Conservation (phyloP, 2,329 filamentous ascomycete genomes). For the Talaromyces sp. region DNA sequence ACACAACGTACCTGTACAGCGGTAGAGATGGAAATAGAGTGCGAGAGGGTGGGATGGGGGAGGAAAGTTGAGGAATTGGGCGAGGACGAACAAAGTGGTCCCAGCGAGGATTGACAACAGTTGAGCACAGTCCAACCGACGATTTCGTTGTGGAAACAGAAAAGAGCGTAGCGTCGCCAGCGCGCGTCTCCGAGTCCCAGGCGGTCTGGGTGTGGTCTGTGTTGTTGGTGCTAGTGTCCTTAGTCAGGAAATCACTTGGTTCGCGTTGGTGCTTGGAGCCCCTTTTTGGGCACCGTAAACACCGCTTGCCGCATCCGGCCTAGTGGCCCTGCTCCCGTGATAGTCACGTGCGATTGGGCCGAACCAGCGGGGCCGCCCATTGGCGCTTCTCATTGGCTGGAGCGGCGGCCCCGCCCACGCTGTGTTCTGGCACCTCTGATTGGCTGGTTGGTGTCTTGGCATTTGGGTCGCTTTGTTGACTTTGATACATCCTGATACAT, state of each 20-base stretch:
- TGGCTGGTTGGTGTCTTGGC: not conserved
- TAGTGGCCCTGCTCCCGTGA: not conserved
- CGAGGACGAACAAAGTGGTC: conserved; percentile 5
- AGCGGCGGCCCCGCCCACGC: not conserved
- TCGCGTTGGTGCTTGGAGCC: conserved; percentile 23
- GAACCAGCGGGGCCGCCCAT: conserved; percentile 9
- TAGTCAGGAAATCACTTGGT: conserved; percentile 19
- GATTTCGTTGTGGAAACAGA: conserved; percentile 13
- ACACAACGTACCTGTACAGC: conserved; percentile 1
- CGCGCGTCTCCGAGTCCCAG: conserved; percentile 18
- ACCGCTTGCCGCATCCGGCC: not conserved
- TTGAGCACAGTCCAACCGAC: conserved; percentile 12
- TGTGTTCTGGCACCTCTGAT: not conserved
- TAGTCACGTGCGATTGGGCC: not conserved
- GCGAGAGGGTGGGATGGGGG: conserved; percentile 1
- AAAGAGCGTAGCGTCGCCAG: conserved; percentile 15
- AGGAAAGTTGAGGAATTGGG: conserved; percentile 3
- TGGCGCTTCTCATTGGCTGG: not conserved
- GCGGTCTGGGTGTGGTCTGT: conserved; percentile 49
- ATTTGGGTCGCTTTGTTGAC: not conserved
- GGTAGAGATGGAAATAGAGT: conserved; percentile 15
- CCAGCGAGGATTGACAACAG: conserved; percentile 17
- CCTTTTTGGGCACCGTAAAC: conserved; percentile 5
- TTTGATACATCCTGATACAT: not conserved
- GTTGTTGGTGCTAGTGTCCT: conserved; percentile 29